Base-by-base conservation (phyloP, 768 basidiomycete genomes). In the Leucosporidium scottii region DNA sequence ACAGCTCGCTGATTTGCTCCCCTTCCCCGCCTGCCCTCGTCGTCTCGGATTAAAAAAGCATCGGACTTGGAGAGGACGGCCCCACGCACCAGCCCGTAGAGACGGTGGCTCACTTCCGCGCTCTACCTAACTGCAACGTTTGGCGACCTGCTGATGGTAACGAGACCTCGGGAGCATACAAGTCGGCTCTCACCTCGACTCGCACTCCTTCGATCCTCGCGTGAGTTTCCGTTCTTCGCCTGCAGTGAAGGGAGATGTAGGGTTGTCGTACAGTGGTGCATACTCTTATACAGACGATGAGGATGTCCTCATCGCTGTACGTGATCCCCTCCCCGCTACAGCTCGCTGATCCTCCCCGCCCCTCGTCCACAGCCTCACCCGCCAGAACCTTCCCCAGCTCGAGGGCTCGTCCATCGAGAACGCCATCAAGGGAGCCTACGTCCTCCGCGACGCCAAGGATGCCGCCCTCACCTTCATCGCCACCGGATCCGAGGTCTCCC, bases 1-100 rank as follows among this genome's bases (percentile, higher is more conserved):
- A 28, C 21, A 15, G 44, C 54, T 64, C 36, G 59, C 59, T 36
- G 12, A 36, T 36, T 12, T 12, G 12, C 34, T 36, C 34, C 34
- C 34, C 34, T 12, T 31, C 54, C 61, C 36, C 62, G 61, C 5
- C 34, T 12, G 5, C 39, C 13, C 39, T 44, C 39, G 39, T 44
- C 15, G 8, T 2, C 13, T 8, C 1, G 61, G 59, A 47, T 34
- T 61, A 62, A 15, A 47, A 4, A 23, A 36, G 34, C 34, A 59
- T 51, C 51, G 49, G 44, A 51, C 47, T 65, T 36, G 61, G 39
- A 30, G n/a, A 57, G 78, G 93, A 96, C 73, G 93, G 93, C 31
- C 93, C 93, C 59, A 97, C 93, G 44, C 93, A 97, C 78, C 93
- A 96, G 79, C 93, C 93, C 62, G 82, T 96, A 59, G 93, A 96